These are phyloP conservation scores for Isatis tinctoria DNA, from an alignment of 345 rosid genomes.

Conservation along the genomic window DNA sequence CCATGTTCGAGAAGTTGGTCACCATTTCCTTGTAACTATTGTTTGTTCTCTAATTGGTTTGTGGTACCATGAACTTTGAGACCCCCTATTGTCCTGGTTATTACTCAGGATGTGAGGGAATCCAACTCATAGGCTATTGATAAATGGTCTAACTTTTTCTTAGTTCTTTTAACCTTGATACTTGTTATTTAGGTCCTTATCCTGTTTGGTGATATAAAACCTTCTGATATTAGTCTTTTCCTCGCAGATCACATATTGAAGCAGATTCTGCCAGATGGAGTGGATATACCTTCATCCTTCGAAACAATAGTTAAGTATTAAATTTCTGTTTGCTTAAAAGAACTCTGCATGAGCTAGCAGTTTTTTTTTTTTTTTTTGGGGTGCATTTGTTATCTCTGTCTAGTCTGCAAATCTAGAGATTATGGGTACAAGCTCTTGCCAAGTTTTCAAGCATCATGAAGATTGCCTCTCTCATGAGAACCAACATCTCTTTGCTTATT, in stretches of 20 bases:
- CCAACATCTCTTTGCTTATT: conserved; percentile 17
- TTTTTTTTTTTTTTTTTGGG: not conserved
- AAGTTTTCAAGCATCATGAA: conserved; percentile 3
- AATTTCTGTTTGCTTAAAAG: conserved; percentile 1
- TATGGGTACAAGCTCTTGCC: not conserved
- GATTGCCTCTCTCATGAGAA: not conserved
- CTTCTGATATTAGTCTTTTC: conserved; percentile 2
- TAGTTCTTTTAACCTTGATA: not conserved
- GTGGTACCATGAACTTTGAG: not conserved
- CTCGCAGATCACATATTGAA: conserved; percentile 75
- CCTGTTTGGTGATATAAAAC: conserved; percentile 3
- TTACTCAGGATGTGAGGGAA: not conserved
- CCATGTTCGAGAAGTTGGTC: not conserved
- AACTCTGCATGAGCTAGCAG: not conserved
- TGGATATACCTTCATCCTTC: conserved; percentile 90
- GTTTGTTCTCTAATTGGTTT: not conserved
- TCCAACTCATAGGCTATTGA: not conserved
- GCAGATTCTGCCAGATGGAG: conserved; percentile 85
- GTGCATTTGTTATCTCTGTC: conserved; percentile 1
- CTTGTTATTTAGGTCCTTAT: not conserved
- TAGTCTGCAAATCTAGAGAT: not conserved
- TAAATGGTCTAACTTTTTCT: not conserved
- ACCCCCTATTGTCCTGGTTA: not conserved
- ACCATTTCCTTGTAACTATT: not conserved
- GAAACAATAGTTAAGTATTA: conserved; percentile 87